A percentile compares a stretch with the other conserved stretches of the same genome.
These are phyloP conservation scores for Eremothecium gossypii DNA, from an alignment of 1,139 yeast genomes.

Conservation along the genomic window DNA sequence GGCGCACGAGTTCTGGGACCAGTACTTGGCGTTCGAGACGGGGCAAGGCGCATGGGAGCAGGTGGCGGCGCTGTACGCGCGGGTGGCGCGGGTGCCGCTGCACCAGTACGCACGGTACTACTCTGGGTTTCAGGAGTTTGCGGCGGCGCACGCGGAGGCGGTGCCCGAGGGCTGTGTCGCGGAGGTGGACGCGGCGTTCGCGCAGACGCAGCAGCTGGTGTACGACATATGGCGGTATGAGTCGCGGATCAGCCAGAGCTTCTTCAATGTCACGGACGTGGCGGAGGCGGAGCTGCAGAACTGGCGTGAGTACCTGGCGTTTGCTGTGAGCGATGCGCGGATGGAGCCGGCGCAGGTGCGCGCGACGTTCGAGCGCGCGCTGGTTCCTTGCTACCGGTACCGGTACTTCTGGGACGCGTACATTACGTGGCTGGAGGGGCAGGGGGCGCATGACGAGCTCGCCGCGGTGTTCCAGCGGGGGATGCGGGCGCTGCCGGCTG, in stretches of 20 bases:
- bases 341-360: constrained; percentile 17
- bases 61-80: constrained; percentile 34
- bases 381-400: constrained; percentile 47
- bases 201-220: constrained; percentile 42
- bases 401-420: constrained; percentile 52
- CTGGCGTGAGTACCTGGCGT: constrained; percentile 49
- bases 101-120: constrained; percentile 64
- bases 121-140: constrained; percentile 40
- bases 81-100: constrained; percentile 45
- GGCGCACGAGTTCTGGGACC: constrained; percentile 61
- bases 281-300: constrained; percentile 32
- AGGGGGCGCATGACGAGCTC: constrained; percentile 5
- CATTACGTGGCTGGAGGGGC: constrained; percentile 32
- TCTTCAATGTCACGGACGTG: constrained; percentile 36
- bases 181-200: constrained; percentile 35
- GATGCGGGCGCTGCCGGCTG: constrained; percentile 12
- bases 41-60: constrained; percentile 21
- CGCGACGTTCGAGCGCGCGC: constrained; percentile 49
- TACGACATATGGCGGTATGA: constrained; percentile 56
- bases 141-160: constrained; percentile 27
- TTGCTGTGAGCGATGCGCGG: constrained; percentile 28
- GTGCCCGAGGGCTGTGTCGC: constrained; percentile 15
- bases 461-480: constrained; percentile 19
- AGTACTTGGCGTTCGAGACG: constrained; percentile 42
- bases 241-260: constrained; percentile 37